phyloP scores from a whole-genome alignment of 768 basidiomycete species.

The button mushroom (Agaricus bisporus) region DNA sequence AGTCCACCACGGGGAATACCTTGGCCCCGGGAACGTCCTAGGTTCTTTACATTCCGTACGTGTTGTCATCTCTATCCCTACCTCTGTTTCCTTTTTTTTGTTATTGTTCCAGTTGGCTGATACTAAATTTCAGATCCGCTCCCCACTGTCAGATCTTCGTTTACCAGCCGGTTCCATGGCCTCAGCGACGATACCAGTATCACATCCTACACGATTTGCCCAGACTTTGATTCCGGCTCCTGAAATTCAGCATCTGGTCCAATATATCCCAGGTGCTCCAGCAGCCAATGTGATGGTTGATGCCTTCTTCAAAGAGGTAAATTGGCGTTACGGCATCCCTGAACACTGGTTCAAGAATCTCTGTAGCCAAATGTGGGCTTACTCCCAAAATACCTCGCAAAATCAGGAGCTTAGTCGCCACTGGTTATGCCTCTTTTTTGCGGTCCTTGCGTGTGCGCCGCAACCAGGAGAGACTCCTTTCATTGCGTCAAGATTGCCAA shows the following conservation, averaged over 20 bases:
- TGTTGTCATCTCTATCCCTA: not conserved
- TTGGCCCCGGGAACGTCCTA: slow-evolving; percentile 41
- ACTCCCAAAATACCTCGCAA: slow-evolving; percentile 24
- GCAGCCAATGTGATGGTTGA: slow-evolving; percentile 29
- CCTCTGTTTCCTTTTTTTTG: not conserved
- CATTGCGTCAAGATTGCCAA: slow-evolving; percentile 10
- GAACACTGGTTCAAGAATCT: slow-evolving; percentile 41
- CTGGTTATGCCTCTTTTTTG: slow-evolving; percentile 46
- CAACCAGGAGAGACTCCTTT: slow-evolving; percentile 16
- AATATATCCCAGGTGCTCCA: slow-evolving; percentile 25
- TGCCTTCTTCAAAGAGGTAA: slow-evolving; percentile 37
- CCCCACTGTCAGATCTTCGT: slow-evolving; percentile 21
- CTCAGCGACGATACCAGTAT: not conserved
- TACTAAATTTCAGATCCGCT: slow-evolving; percentile 26
- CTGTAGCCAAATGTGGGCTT: slow-evolving; percentile 40
- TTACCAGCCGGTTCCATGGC: slow-evolving; percentile 34
- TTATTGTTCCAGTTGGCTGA: not conserved
- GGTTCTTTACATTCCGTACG: slow-evolving; percentile 41
- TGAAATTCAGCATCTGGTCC: slow-evolving; percentile 26
- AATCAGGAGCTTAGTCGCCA: slow-evolving; percentile 38
- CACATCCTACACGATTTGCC: not conserved
- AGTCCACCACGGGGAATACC: slow-evolving; percentile 42
- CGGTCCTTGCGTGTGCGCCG: slow-evolving; percentile 39
- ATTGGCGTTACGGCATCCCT: slow-evolving; percentile 47
- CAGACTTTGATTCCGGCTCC: slow-evolving; percentile 8